Evolutionary conservation across 306 rosid genomes (phyloP), one percentile per base, ranked within the genome.

Genomic region (Vigna reflexopilosa): DNA sequence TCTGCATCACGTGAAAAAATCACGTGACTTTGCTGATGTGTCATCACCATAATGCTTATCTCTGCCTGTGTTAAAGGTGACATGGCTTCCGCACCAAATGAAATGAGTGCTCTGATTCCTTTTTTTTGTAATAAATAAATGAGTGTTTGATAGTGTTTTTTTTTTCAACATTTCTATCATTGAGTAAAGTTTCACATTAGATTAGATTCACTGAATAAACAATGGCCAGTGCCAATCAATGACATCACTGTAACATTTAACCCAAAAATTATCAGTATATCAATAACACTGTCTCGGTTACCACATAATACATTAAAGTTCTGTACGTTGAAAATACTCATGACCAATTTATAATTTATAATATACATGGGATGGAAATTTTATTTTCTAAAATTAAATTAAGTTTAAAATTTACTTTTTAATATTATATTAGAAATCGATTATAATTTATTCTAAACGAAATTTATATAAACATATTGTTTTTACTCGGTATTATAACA

Each of bases 21-120:
- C 88, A 84, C 87, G 85, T 81, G 86, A 77, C 63, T 47, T 42
- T 67, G 71, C 16, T 77, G 79, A 77, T 54, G 90, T 84, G 87
- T 81, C 78, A 36, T 48, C 19, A 70, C 0, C 45, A 48, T 51
- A 28, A 44, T 86, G 89, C 81, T 79, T 48, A 19, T 13, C n/a
- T 59, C 30, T 32, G 73, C 74, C 47, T 82, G 14, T 61, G 77
- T 61, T 62, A 44, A 72, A 54, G 49, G 83, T 81, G 91, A 88
- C 63, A 83, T 87, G 93, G 90, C 84, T 81, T 80, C 87, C 83
- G 47, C 76, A 83, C 57, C 63, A 73, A 82, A 87, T 77, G 79
- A 82, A 62, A 62, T 64, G 70, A 64, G 82, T 84, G 82, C 82
- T 57, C 22, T 82, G 34, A 20, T 76, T 62, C 72, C 73, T 81